Conservation (phyloP, 73 alveolate species). For the Paraurostyla sp. region DNA sequence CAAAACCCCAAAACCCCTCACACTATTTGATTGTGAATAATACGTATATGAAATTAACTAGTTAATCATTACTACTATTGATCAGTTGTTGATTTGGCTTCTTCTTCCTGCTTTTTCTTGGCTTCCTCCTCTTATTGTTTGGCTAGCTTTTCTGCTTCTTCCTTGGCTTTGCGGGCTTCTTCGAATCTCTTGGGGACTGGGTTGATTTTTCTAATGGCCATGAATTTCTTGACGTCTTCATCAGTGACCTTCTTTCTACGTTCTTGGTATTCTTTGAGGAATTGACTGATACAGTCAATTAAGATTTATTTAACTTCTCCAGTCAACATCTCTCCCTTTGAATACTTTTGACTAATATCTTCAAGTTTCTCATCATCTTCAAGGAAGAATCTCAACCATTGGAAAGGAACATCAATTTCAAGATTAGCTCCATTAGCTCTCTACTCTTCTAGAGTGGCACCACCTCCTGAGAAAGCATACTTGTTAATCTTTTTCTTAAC, state of each 20-base stretch:
- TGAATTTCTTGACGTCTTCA: conserved; percentile 81
- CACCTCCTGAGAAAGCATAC: conserved; percentile 98
- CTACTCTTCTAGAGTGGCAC: conserved; percentile 96
- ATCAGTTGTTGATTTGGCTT: not conserved
- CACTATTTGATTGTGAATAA: too few relatives aligned
- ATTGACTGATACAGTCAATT: conserved; percentile 79
- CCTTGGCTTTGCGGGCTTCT: conserved; percentile 54
- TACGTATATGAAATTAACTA: too few relatives aligned
- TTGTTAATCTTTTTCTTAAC: conserved; percentile 96
- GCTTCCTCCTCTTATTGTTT: not conserved
- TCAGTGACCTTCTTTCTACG: conserved; percentile 88
- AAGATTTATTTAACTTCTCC: conserved; percentile 93
- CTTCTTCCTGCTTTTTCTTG: not conserved
- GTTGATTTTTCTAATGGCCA: conserved; percentile 68
- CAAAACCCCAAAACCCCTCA: too few relatives aligned
- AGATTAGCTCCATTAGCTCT: conserved; percentile 98
- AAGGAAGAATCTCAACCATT: conserved; percentile 96
- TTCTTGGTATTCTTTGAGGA: conserved; percentile 85
- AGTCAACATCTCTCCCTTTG: conserved; percentile 96
- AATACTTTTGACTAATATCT: conserved; percentile 89
- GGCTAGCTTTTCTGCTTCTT: conserved; percentile 60
- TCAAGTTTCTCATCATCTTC: conserved; percentile 97
- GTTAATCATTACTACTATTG: not conserved
- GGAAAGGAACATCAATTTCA: conserved; percentile 80
- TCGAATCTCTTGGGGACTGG: conserved; percentile 55